A percentile compares a stretch with the other conserved stretches of the same genome.
These are phyloP conservation scores for Tolypocladium pustulatum DNA, from an alignment of 2,329 filamentous ascomycete genomes.

Conservation along the genomic window DNA sequence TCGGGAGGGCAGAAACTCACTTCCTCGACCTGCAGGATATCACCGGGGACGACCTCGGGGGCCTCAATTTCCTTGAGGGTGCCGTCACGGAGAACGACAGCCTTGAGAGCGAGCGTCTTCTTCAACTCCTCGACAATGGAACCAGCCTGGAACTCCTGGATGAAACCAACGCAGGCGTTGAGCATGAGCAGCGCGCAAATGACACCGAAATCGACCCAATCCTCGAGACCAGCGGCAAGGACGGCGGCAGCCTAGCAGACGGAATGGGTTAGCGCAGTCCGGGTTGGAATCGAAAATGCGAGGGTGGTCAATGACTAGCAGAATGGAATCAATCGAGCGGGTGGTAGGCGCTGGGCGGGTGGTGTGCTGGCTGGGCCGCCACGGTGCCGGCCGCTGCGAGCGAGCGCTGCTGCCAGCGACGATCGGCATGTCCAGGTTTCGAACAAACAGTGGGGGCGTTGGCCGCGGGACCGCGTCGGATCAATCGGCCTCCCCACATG, in stretches of 20 bases:
- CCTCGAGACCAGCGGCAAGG: constrained; percentile 71
- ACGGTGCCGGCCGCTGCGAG: neutral
- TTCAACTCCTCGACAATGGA: constrained; percentile 86
- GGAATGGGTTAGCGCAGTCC: constrained; percentile 13
- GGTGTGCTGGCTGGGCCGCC: neutral
- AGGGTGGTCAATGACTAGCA: neutral
- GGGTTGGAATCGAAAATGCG: too few relatives aligned
- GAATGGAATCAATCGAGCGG: neutral
- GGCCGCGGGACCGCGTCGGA: constrained; percentile 6
- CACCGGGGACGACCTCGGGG: constrained; percentile 76
- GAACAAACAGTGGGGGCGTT: constrained; percentile 8
- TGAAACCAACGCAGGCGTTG: constrained; percentile 77
- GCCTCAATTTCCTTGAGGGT: constrained; percentile 70
- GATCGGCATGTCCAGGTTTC: constrained; percentile 7
- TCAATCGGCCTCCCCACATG: constrained; percentile 15
- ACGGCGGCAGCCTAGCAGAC: constrained; percentile 54
- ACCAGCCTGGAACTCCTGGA: constrained; percentile 83
- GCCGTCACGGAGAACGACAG: constrained; percentile 73
- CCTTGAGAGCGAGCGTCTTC: constrained; percentile 82
- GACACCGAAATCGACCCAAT: constrained; percentile 91
- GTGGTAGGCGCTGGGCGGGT: neutral
- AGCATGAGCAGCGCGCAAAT: constrained; percentile 76
- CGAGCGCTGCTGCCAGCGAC: neutral
- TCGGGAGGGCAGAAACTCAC: constrained; percentile 7
- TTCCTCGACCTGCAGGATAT: constrained; percentile 82